phyloP scores from a whole-genome alignment of 345 rosid species.

The Durio zibethinus region DNA sequence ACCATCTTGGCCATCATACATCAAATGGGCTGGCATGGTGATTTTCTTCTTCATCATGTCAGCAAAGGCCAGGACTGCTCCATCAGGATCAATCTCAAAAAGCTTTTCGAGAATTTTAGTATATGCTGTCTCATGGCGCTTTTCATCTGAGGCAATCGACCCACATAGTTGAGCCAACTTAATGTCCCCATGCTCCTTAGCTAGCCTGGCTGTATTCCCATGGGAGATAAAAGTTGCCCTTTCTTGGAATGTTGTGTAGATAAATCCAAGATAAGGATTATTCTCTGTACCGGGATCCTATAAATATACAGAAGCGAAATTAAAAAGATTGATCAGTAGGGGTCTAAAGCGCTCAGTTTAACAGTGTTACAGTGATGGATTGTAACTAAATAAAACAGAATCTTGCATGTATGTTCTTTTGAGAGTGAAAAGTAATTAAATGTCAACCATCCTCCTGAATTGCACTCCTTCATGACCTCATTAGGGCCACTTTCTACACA shows the following conservation, averaged over 20 bases:
- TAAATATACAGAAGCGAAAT: neutral
- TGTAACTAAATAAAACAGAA: neutral
- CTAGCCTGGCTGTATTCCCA: slow-evolving; percentile 89
- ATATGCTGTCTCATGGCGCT: slow-evolving; percentile 94
- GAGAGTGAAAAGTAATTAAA: neutral
- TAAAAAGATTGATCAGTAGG: neutral
- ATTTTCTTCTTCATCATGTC: slow-evolving; percentile 98
- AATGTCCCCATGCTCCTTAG: slow-evolving; percentile 75
- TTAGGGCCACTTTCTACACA: neutral
- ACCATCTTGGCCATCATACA: slow-evolving; percentile 74
- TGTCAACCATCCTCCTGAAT: neutral
- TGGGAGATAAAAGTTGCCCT: slow-evolving; percentile 96
- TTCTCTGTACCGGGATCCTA: slow-evolving; percentile 87
- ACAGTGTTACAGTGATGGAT: neutral
- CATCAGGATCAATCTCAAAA: slow-evolving; percentile 81
- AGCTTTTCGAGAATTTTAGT: slow-evolving; percentile 85
- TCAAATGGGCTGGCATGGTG: slow-evolving; percentile 93
- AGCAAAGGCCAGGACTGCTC: slow-evolving; percentile 65
- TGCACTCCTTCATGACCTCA: neutral
- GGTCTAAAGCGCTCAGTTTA: neutral
- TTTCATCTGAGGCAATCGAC: slow-evolving; percentile 82
- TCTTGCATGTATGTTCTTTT: neutral
- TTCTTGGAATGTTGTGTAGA: slow-evolving; percentile 96
- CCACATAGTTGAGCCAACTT: slow-evolving; percentile 93
- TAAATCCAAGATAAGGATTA: slow-evolving; percentile 83